A percentile compares a stretch with the other conserved stretches of the same genome.
Evolutionary conservation across 1,284 basidiomycete genomes (phyloP).

Genomic region (Neotropicomus parvogracilis): DNA sequence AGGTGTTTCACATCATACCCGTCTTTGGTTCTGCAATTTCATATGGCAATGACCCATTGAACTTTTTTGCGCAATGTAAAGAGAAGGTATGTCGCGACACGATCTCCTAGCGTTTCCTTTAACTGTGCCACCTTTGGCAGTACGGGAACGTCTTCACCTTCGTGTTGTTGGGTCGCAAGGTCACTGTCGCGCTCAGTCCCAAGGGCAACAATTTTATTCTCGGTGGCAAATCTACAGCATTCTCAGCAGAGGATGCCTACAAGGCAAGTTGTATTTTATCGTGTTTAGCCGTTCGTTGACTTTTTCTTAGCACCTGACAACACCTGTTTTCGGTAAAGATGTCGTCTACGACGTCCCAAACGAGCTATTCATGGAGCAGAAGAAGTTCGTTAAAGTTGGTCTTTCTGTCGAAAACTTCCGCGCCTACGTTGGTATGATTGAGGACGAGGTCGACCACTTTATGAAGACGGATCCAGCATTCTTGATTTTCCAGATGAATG

Average conservation of each 20-base stretch:
- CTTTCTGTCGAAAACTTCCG: slow-evolving; percentile 91
- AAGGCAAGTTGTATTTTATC: slow-evolving; percentile 50
- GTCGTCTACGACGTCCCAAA: slow-evolving; percentile 99
- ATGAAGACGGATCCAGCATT: slow-evolving; percentile 63
- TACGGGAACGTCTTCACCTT: slow-evolving; percentile 91
- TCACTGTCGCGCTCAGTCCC: slow-evolving; percentile 90
- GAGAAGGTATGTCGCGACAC: slow-evolving; percentile 71
- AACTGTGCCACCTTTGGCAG: slow-evolving; percentile 32
- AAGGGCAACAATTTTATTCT: slow-evolving; percentile 95
- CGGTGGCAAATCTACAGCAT: slow-evolving; percentile 88
- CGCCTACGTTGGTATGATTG: slow-evolving; percentile 88
- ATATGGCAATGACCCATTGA: slow-evolving; percentile 80
- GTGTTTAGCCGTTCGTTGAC: slow-evolving; percentile 4
- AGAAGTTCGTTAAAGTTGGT: slow-evolving; percentile 95
- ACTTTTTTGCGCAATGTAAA: slow-evolving; percentile 70
- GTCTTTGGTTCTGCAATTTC: slow-evolving; percentile 72
- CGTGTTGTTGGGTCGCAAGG: slow-evolving; percentile 80
- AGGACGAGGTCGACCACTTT: slow-evolving; percentile 76
- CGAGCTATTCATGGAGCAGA: slow-evolving; percentile 98
- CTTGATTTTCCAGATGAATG: slow-evolving; percentile 55
- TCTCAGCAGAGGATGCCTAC: slow-evolving; percentile 97
- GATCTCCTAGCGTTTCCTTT: background rate
- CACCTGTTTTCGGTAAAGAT: slow-evolving; percentile 93
- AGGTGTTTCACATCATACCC: slow-evolving; percentile 79
- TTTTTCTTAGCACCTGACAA: slow-evolving; percentile 70